phyloP scores from a whole-genome alignment of 169 alveolate genomes.

The Plasmodium inui region DNA sequence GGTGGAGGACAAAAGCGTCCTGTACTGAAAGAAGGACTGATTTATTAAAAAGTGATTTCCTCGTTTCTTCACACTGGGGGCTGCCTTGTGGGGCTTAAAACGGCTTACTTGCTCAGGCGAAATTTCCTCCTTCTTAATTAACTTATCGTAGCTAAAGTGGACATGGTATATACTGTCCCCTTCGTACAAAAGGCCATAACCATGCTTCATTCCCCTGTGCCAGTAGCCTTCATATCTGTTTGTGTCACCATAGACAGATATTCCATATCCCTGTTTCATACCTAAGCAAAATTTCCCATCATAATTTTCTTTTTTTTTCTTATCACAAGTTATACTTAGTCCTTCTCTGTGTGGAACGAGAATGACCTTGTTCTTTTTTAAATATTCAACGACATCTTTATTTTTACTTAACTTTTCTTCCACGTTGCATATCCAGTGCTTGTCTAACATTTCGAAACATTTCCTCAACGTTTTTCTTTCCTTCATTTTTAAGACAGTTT shows the following conservation, averaged over 20 bases:
- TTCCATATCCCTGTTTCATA: conserved; percentile 73
- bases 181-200: conserved; percentile 69
- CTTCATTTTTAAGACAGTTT: conserved; percentile 5
- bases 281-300: conserved; percentile 72
- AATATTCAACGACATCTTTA: conserved; percentile 61
- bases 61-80: neutral
- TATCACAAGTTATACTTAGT: conserved; percentile 48
- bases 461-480: conserved; percentile 35
- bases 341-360: conserved; percentile 70
- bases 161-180: conserved; percentile 56
- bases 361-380: conserved; percentile 26
- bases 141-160: conserved; percentile 68
- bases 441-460: conserved; percentile 48
- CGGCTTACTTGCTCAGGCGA: conserved; percentile 27
- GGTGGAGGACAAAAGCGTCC: conserved; percentile 15
- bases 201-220: conserved; percentile 74
- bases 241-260: conserved; percentile 54
- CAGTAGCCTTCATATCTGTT: conserved; percentile 73
- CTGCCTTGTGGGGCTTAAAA: conserved; percentile 42
- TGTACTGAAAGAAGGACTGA: conserved; percentile 64
- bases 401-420: conserved; percentile 42
- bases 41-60: conserved; percentile 32
- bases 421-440: conserved; percentile 35
- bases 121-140: conserved; percentile 54
- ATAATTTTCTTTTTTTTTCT: conserved; percentile 59